phyloP scores from a whole-genome alignment of 805 yeast genomes.

The Candida andamanensis region DNA sequence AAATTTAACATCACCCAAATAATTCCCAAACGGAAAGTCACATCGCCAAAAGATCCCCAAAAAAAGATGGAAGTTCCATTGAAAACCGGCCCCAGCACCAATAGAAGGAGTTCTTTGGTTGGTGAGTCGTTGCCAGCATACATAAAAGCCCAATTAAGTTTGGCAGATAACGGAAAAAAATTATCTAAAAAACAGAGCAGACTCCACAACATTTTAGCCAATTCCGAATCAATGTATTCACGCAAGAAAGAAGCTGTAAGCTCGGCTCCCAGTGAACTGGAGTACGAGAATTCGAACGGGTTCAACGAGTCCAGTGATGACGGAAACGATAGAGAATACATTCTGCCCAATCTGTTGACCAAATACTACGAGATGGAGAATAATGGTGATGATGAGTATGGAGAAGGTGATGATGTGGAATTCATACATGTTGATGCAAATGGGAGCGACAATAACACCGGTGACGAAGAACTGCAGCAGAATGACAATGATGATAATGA shows the following conservation, averaged over 20 bases:
- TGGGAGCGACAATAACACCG: conserved; percentile 15
- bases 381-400: conserved; percentile 15
- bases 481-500: conserved; percentile 14
- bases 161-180: conserved; percentile 1
- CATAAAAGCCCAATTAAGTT: conserved; percentile 18
- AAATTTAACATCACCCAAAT: conserved; percentile 9
- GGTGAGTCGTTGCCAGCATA: conserved; percentile 33
- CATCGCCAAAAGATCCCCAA: not conserved
- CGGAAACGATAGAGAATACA: conserved; percentile 31
- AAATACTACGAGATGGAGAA: conserved; percentile 22
- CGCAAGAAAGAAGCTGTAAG: conserved; percentile 16
- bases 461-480: conserved; percentile 10
- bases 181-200: conserved; percentile 17
- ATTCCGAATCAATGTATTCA: conserved; percentile 33
- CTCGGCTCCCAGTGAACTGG: conserved; percentile 12
- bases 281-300: conserved; percentile 11
- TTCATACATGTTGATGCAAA: conserved; percentile 22
- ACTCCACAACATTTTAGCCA: conserved; percentile 27
- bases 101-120: conserved; percentile 29
- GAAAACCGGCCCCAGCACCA: no score
- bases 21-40: conserved; percentile 5
- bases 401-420: conserved; percentile 23
- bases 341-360: conserved; percentile 37
- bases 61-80: no score
- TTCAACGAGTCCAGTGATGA: conserved; percentile 13